A percentile compares a stretch with the other conserved stretches of the same genome.
phyloP scores from a whole-genome alignment of 352 stramenopile genomes.

The Phytophthora ohioensis region DNA sequence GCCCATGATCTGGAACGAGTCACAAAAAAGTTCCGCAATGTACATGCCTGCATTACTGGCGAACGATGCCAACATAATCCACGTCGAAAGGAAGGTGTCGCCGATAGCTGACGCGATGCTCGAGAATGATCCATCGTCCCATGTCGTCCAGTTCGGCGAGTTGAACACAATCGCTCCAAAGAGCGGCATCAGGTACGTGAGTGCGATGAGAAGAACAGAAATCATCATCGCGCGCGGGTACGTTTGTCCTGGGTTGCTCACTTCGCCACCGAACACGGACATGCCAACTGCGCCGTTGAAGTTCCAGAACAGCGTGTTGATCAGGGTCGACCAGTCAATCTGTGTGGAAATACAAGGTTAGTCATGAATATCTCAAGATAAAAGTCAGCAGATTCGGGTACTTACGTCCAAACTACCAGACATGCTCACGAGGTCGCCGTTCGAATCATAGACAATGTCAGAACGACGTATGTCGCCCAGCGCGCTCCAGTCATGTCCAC shows the following conservation, averaged over 20 bases:
- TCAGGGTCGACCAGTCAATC: constrained; percentile 67
- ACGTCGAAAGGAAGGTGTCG: constrained; percentile 88
- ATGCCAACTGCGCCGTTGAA: constrained; percentile 93
- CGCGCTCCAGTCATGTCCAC: constrained; percentile 44
- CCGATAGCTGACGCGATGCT: constrained; percentile 86
- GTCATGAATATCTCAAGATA: not conserved
- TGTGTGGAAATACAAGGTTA: constrained; percentile 9
- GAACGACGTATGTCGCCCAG: constrained; percentile 49
- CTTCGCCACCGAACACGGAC: constrained; percentile 91
- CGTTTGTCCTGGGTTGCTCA: constrained; percentile 75
- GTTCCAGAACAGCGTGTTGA: constrained; percentile 98
- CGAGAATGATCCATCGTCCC: constrained; percentile 93
- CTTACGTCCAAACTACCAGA: constrained; percentile 36
- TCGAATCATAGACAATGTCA: constrained; percentile 44
- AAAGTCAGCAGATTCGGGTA: not conserved
- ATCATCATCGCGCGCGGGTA: constrained; percentile 90
- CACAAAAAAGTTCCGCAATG: constrained; percentile 92
- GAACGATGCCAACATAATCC: constrained; percentile 91
- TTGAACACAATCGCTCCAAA: constrained; percentile 82
- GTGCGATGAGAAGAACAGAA: constrained; percentile 78
- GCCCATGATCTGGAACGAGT: constrained; percentile 90
- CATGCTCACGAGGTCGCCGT: constrained; percentile 54
- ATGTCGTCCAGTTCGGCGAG: constrained; percentile 77
- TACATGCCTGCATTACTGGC: constrained; percentile 94
- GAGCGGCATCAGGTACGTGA: constrained; percentile 92